These are phyloP conservation scores for Malus sieversii DNA, from an alignment of 306 rosid genomes.

Conservation along the genomic window DNA sequence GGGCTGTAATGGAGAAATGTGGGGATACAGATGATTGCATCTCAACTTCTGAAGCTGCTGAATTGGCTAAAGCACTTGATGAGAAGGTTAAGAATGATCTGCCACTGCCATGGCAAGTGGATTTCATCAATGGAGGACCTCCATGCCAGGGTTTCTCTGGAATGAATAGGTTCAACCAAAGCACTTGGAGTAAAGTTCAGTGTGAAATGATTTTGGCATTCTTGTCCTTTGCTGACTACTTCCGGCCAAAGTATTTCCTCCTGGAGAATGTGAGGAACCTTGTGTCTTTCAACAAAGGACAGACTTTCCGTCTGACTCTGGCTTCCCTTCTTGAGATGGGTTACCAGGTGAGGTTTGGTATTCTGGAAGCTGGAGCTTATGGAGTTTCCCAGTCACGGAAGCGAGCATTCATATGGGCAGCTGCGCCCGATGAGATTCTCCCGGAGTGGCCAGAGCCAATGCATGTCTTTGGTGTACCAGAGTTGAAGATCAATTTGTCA, in stretches of 20 bases:
- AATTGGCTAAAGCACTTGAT: slow-evolving; percentile 52
- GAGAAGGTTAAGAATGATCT: slow-evolving; percentile 47
- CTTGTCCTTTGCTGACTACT: slow-evolving; percentile 90
- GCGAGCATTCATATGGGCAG: slow-evolving; percentile 98
- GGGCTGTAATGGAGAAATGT: slow-evolving; percentile 88
- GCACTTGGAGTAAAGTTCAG: slow-evolving; percentile 98
- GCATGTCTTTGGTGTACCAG: slow-evolving; percentile 86
- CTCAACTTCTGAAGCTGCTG: slow-evolving; percentile 75
- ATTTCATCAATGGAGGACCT: slow-evolving; percentile 97
- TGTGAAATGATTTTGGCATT: slow-evolving; percentile 96
- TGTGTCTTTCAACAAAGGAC: slow-evolving; percentile 87
- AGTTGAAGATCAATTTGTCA: slow-evolving; percentile 59
- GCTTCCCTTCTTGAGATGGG: slow-evolving; percentile 99
- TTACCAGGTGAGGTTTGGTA: slow-evolving; percentile 97
- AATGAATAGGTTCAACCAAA: slow-evolving; percentile 84
- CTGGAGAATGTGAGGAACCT: slow-evolving; percentile 95
- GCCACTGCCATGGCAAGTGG: slow-evolving; percentile 90
- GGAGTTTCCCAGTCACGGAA: slow-evolving; percentile 97
- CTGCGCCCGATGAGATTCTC: slow-evolving; percentile 76
- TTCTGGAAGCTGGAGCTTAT: slow-evolving; percentile 91
- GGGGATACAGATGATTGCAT: slow-evolving; percentile 89
- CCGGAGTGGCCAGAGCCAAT: slow-evolving; percentile 99
- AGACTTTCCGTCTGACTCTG: slow-evolving; percentile 78
- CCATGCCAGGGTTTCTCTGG: slow-evolving; percentile 99
- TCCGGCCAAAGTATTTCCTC: slow-evolving; percentile 89